phyloP scores from a whole-genome alignment of 805 yeast species.

The Starmerella apis region DNA sequence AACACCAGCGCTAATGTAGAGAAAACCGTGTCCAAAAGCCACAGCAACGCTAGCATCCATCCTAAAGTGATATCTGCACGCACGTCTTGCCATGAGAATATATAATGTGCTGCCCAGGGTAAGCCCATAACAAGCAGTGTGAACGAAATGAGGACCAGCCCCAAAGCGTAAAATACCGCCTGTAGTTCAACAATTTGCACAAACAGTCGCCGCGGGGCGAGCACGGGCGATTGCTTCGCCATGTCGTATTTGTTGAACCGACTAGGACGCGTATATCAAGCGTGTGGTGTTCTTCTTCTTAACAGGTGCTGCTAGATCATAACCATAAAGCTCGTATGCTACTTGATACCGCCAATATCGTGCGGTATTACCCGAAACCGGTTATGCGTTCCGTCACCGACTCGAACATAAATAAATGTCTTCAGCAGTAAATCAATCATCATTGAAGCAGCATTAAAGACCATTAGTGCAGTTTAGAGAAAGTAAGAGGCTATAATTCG shows the following conservation, averaged over 20 bases:
- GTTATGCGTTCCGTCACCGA: too few relatives aligned
- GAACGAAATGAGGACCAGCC: constrained; percentile 52
- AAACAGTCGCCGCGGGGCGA: constrained; percentile 50
- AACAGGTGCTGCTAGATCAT: neutral
- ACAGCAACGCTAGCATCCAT: constrained; percentile 55
- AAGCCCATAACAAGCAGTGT: constrained; percentile 63
- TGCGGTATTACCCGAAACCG: too few relatives aligned
- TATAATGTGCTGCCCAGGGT: constrained; percentile 54
- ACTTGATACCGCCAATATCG: too few relatives aligned
- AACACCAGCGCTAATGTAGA: constrained; percentile 77
- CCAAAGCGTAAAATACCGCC: constrained; percentile 64
- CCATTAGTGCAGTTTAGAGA: too few relatives aligned
- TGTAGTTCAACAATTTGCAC: constrained; percentile 72
- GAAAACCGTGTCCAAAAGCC: constrained; percentile 75
- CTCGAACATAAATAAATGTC: too few relatives aligned
- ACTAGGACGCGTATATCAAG: neutral
- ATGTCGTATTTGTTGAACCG: neutral
- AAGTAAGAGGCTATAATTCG: too few relatives aligned
- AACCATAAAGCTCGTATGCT: too few relatives aligned
- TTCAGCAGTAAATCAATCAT: too few relatives aligned
- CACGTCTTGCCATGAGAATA: constrained; percentile 71
- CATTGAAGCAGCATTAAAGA: too few relatives aligned
- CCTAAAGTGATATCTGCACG: constrained; percentile 72
- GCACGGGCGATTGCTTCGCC: constrained; percentile 34
- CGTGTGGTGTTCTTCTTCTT: too few relatives aligned